Evolutionary conservation across 371 early-diverging fungal genomes (phyloP), one percentile per base, ranked within the genome.

Genomic region (Lichtheimia ornata): DNA sequence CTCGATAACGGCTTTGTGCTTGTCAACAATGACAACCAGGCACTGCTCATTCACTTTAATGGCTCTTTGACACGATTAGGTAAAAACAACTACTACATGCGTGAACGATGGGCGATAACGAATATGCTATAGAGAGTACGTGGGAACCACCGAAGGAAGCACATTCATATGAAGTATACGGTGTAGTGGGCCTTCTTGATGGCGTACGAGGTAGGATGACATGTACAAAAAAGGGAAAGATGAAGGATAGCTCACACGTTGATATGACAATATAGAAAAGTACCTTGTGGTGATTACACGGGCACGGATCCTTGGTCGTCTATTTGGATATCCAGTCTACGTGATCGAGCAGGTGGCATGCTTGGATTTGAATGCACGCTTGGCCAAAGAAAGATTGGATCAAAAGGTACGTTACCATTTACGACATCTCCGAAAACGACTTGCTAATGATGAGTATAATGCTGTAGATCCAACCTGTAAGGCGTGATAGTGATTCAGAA

Each of bases 271-370:
- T n/a, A 17, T 47, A 75, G 76, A 71, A 50, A 74, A 71, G 51
- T 80, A 71, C 35, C 59, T 80, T 52, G 56, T 81, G 17, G 80
- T 82, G 44, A 72, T 83, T 17, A 73, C 80, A 5, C 70, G 77
- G 4, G 70, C 73, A 41, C 78, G 76, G 25, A 15, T 61, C 3
- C 64, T 81, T 35, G 85, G 85, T 5, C 64, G 74, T 41, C 61
- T 85, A 41, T 71, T 73, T 44, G 79, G 71, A 24, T 71, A 78
- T 42, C 65, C 80, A 1, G 66, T 80, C 0, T 79, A 71, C 66
- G 73, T 70, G 5, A 77, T 85, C 43, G 74, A 77, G 18, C 76
- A 73, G 41, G 71, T 82, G 0, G 67, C 73, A 0, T 78, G 84
- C 51, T 42, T 85, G 53, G 69, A 73, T 17, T 70, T 83, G 47